These are phyloP conservation scores for Chlamydomonas schloesseri DNA, from an alignment of 139 green algal genomes.

Conservation along the genomic window DNA sequence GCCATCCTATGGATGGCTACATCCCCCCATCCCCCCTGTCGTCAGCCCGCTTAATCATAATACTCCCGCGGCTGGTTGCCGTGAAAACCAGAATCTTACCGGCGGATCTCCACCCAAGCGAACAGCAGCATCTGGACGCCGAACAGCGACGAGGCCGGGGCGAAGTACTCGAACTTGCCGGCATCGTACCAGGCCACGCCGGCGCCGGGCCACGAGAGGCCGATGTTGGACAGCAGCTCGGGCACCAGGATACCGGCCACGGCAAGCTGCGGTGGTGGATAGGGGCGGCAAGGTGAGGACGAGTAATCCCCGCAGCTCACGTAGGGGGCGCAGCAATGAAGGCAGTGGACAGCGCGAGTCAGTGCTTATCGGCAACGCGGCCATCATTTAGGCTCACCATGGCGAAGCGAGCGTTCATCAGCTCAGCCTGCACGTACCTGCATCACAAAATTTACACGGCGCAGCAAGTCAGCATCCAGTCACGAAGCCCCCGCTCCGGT, in stretches of 20 bases:
- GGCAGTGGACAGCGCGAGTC: no score
- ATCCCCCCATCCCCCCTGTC: no score
- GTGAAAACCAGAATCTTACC: no score
- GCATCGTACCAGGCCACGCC: conserved; percentile 64
- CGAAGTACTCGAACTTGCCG: conserved; percentile 72
- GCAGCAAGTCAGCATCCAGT: no score
- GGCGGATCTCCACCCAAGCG: conserved; percentile 74
- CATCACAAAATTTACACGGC: neutral
- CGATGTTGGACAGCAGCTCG: conserved; percentile 53
- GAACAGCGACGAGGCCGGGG: conserved; percentile 68
- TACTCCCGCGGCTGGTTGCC: no score
- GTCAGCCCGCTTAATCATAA: no score
- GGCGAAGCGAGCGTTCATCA: conserved; percentile 69
- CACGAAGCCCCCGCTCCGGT: no score
- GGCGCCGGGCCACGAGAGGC: conserved; percentile 50
- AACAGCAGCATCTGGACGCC: conserved; percentile 80
- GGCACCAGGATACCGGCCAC: conserved; percentile 74
- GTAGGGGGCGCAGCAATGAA: no score
- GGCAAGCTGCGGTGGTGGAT: conserved; percentile 53
- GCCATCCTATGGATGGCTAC: no score
- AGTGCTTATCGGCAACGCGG: no score
- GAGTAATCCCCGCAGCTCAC: no score
- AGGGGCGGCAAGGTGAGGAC: no score
- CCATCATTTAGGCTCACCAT: conserved; percentile 46
- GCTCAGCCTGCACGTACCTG: conserved; percentile 70